Evolutionary conservation across 1,139 yeast genomes (phyloP).

Genomic region (Hanseniaspora gamundiae): DNA sequence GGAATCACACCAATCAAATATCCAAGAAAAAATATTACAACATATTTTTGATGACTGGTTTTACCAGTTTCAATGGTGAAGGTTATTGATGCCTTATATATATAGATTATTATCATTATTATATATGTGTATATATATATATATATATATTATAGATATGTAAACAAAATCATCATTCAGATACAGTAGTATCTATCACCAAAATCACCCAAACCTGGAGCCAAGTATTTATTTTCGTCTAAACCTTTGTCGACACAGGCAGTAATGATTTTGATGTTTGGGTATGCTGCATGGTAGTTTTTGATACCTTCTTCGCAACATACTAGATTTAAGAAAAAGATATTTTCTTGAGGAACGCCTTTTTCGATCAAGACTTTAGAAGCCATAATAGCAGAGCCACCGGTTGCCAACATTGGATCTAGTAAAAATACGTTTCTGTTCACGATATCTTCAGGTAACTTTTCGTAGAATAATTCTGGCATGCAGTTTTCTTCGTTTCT

Average conservation of each 20-base stretch:
- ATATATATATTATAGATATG: background rate
- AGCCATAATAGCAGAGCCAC: conserved; percentile 97
- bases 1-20: conserved; percentile 67
- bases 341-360: conserved; percentile 81
- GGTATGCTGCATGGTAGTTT: conserved; percentile 66
- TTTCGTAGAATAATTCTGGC: conserved; percentile 78
- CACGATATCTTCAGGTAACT: conserved; percentile 82
- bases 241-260: conserved; percentile 84
- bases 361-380: conserved; percentile 76
- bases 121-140: background rate
- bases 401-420: conserved; percentile 97
- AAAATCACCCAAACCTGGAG: conserved; percentile 94
- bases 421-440: conserved; percentile 79
- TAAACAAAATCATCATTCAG: conserved; percentile 24
- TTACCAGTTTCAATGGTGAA: conserved; percentile 59
- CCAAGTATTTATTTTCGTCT: conserved; percentile 73
- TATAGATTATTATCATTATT: background rate
- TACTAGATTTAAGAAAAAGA: conserved; percentile 76
- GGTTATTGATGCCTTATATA: background rate
- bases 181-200: conserved; percentile 96
- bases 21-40: conserved; percentile 52
- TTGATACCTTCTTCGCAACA: conserved; percentile 92
- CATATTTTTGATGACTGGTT: conserved; percentile 53
- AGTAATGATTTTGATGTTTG: conserved; percentile 76
- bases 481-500: conserved; percentile 87